These are phyloP conservation scores for Kwoniella bestiolae DNA, from an alignment of 768 basidiomycete genomes.

Conservation along the genomic window DNA sequence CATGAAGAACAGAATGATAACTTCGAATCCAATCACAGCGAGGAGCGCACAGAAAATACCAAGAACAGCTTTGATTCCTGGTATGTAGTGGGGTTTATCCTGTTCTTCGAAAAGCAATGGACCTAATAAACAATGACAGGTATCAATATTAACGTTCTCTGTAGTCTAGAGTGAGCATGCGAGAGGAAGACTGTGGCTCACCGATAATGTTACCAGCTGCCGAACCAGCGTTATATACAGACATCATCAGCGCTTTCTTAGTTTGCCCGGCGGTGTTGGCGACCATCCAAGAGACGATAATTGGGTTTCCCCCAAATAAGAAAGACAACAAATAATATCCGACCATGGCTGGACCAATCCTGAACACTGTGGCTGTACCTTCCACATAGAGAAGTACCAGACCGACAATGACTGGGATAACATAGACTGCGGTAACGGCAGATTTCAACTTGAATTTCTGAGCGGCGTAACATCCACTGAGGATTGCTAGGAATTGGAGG, in stretches of 20 bases:
- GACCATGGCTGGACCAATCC: conserved; percentile 42
- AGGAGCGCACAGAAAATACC: conserved; percentile 44
- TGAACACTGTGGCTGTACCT: conserved; percentile 6
- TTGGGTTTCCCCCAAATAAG: conserved; percentile 55
- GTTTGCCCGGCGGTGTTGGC: conserved; percentile 41
- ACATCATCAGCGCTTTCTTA: conserved; percentile 59
- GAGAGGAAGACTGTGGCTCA: neutral
- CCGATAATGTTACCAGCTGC: conserved; percentile 61
- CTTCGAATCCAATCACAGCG: conserved; percentile 5
- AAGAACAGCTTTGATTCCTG: conserved; percentile 41
- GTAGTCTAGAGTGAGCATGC: neutral
- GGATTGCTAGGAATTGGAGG: conserved; percentile 48
- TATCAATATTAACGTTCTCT: neutral
- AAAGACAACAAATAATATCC: conserved; percentile 56
- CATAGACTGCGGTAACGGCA: conserved; percentile 34
- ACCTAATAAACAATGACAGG: conserved; percentile 1
- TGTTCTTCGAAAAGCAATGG: conserved; percentile 51
- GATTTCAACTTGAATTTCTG: conserved; percentile 44
- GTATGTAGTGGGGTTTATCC: conserved; percentile 45
- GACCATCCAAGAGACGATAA: conserved; percentile 39
- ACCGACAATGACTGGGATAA: conserved; percentile 47
- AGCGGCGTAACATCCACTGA: conserved; percentile 40
- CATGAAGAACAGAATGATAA: conserved; percentile 34
- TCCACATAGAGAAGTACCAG: conserved; percentile 45
- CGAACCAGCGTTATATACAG: conserved; percentile 61